These are phyloP conservation scores for Paratinospora sagittata DNA, from an alignment of 164 flowering plant genomes.

Conservation along the genomic window DNA sequence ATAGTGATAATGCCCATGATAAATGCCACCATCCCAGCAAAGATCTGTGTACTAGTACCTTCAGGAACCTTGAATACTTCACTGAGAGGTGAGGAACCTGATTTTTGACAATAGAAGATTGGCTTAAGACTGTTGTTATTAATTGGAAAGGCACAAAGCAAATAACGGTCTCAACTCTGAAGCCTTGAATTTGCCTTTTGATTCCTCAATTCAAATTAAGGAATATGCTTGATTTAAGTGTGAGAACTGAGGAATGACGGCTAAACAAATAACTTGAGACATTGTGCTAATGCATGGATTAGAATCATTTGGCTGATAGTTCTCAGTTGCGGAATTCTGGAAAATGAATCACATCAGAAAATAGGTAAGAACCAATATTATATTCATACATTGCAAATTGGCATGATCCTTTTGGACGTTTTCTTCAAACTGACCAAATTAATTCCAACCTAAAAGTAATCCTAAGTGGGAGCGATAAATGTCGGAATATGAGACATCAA, in stretches of 20 bases:
- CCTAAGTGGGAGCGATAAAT: too few relatives aligned
- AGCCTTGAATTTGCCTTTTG: neutral
- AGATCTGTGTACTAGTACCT: conserved; percentile 30
- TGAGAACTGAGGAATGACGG: neutral
- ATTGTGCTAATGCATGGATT: neutral
- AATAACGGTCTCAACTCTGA: neutral
- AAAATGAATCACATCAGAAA: neutral
- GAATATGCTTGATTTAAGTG: neutral
- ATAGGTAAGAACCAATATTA: neutral
- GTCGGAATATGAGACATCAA: too few relatives aligned
- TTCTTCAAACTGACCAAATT: neutral
- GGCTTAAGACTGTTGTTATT: neutral
- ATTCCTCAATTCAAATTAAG: neutral
- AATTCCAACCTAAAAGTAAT: too few relatives aligned
- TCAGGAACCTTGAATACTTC: conserved; percentile 28
- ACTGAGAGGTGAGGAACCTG: conserved; percentile 29
- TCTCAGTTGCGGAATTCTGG: neutral
- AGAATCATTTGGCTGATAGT: neutral
- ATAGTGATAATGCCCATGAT: conserved; percentile 67
- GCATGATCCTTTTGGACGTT: neutral
- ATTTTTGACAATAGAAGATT: conserved; percentile 1
- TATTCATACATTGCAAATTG: too few relatives aligned
- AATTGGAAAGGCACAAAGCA: neutral
- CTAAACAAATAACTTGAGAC: neutral
- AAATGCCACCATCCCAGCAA: conserved; percentile 60